Evolutionary conservation across 2,329 filamentous ascomycete species (phyloP).

Genomic region (Fusarium hostae): DNA sequence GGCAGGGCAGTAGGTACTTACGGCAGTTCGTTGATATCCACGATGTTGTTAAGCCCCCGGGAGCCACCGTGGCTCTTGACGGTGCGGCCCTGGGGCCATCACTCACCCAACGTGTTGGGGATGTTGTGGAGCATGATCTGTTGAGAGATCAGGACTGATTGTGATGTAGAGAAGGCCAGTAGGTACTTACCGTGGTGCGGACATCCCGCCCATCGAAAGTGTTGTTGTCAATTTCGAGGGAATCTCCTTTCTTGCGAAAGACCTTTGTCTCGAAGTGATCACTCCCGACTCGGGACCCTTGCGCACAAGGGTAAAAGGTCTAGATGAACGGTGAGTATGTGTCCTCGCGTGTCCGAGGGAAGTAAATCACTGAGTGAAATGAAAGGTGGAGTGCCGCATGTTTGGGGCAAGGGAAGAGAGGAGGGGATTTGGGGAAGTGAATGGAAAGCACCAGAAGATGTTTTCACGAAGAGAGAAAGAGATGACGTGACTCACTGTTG

Average conservation of each 20-base stretch:
- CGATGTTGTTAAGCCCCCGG: neutral
- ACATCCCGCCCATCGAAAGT: conserved; percentile 74
- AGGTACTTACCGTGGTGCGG: conserved; percentile 72
- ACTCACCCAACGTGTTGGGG: conserved; percentile 47
- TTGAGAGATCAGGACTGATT: conserved; percentile 1
- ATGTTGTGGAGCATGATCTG: conserved; percentile 96
- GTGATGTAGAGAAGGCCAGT: neutral
- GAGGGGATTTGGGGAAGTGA: too few relatives aligned
- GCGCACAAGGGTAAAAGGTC: neutral
- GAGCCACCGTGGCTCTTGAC: neutral
- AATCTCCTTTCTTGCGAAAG: too few relatives aligned
- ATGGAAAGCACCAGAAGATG: neutral
- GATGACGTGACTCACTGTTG: neutral
- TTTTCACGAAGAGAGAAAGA: neutral
- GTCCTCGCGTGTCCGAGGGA: neutral
- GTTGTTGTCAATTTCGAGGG: too few relatives aligned
- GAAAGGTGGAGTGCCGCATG: neutral
- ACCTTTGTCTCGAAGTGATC: too few relatives aligned
- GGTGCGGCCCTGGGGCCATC: too few relatives aligned
- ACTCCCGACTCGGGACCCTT: neutral
- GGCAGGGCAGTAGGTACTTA: conserved; percentile 52
- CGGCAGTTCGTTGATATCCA: conserved; percentile 50
- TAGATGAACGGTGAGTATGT: neutral
- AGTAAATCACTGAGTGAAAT: neutral
- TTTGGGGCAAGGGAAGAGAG: neutral